phyloP scores from a whole-genome alignment of 495 filamentous ascomycete genomes.

The Cercophora samala region DNA sequence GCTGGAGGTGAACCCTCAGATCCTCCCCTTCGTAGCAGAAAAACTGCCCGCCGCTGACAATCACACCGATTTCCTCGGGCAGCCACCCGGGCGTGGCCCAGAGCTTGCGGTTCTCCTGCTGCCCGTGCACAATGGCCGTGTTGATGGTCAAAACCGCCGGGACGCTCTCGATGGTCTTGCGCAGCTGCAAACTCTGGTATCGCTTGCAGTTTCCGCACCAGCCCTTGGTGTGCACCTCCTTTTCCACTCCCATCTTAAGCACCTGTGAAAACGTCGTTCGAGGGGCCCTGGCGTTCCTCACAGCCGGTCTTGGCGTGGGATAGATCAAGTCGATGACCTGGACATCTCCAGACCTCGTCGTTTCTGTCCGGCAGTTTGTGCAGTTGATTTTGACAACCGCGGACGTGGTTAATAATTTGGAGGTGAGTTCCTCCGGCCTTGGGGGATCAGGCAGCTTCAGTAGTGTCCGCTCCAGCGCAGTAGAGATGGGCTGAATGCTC shows the following conservation, averaged over 20 bases:
- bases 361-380: slow-evolving; percentile 77
- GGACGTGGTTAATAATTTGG: slow-evolving; percentile 38
- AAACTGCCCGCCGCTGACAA: slow-evolving; percentile 75
- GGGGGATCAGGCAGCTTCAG: slow-evolving; percentile 24
- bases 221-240: slow-evolving; percentile 73
- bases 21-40: slow-evolving; percentile 90
- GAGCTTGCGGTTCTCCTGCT: slow-evolving; percentile 52
- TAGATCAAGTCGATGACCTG: slow-evolving; percentile 85
- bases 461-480: slow-evolving; percentile 25
- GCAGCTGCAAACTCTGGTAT: slow-evolving; percentile 75
- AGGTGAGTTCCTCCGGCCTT: slow-evolving; percentile 20
- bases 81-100: slow-evolving; percentile 90
- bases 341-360: slow-evolving; percentile 60
- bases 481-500: slow-evolving; percentile 29
- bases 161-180: slow-evolving; percentile 73
- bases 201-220: slow-evolving; percentile 87
- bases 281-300: slow-evolving; percentile 52
- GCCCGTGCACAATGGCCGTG: slow-evolving; percentile 67
- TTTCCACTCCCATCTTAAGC: slow-evolving; percentile 80
- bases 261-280: slow-evolving; percentile 72
- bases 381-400: slow-evolving; percentile 65
- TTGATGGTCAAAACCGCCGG: slow-evolving; percentile 84
- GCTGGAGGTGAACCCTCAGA: slow-evolving; percentile 62
- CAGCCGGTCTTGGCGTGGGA: slow-evolving; percentile 45
- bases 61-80: slow-evolving; percentile 85